Percentiles rank a stretch among this genome's conserved stretches.
phyloP scores from a whole-genome alignment of 495 filamentous ascomycete species.

The Immersiella caudata region DNA sequence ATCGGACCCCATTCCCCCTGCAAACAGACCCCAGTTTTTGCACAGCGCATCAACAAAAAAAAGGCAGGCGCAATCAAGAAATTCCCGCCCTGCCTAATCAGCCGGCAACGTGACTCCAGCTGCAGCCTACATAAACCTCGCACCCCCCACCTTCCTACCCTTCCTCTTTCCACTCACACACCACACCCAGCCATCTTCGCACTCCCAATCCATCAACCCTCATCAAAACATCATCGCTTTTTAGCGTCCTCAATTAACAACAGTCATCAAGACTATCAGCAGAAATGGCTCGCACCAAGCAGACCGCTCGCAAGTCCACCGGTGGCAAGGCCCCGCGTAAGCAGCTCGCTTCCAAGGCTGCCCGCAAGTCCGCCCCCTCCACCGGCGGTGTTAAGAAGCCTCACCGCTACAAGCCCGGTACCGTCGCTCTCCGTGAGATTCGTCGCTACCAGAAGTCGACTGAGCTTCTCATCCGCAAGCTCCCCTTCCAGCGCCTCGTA shows the following conservation, averaged over 20 bases:
- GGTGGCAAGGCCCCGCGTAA: slow-evolving; percentile 99
- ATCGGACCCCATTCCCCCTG: slow-evolving; percentile 35
- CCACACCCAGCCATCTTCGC: slow-evolving; percentile 36
- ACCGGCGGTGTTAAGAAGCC: slow-evolving; percentile 98
- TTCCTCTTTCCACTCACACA: slow-evolving; percentile 50
- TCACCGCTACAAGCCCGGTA: slow-evolving; percentile 99
- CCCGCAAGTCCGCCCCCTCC: slow-evolving; percentile 59
- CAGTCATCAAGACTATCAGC: slow-evolving; percentile 54
- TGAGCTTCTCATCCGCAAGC: slow-evolving; percentile 99
- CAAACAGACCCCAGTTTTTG: slow-evolving; percentile 41
- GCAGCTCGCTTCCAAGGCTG: slow-evolving; percentile 72
- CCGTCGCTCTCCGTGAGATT: slow-evolving; percentile 99
- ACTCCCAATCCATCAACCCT: slow-evolving; percentile 36
- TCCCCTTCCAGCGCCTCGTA: slow-evolving; percentile 99
- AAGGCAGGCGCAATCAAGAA: slow-evolving; percentile 35
- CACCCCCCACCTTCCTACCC: slow-evolving; percentile 51
- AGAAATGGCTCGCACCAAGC: slow-evolving; percentile 98
- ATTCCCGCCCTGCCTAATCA: slow-evolving; percentile 44
- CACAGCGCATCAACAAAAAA: slow-evolving; percentile 34
- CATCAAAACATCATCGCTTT: slow-evolving; percentile 37
- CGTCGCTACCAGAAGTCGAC: slow-evolving; percentile 99
- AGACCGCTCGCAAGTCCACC: slow-evolving; percentile 99
- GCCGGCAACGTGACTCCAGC: slow-evolving; percentile 41
- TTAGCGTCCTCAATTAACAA: background rate
- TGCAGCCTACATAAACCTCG: slow-evolving; percentile 49